phyloP scores from a whole-genome alignment of 2,329 filamentous ascomycete genomes.

The Herpomyces periplanetae region DNA sequence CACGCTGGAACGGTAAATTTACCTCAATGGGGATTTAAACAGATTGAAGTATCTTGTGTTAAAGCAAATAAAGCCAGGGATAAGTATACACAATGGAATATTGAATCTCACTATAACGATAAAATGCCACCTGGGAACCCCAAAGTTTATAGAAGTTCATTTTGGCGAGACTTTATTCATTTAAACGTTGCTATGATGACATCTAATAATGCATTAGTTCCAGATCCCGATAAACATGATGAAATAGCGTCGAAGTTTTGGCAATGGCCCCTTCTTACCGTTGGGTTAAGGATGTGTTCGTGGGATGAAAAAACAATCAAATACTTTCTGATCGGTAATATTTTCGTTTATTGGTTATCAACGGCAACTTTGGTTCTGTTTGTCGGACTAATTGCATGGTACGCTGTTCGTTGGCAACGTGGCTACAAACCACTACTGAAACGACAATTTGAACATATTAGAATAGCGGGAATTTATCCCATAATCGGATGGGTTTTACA shows the following conservation, averaged over 20 bases:
- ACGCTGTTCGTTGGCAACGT: constrained; percentile 74
- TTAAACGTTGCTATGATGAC: constrained; percentile 99
- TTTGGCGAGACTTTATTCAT: constrained; percentile 88
- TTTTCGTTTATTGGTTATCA: constrained; percentile 74
- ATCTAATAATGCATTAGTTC: constrained; percentile 88
- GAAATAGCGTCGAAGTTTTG: constrained; percentile 85
- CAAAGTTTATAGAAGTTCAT: constrained; percentile 74
- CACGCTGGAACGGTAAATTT: constrained; percentile 81
- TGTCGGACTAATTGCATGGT: constrained; percentile 33
- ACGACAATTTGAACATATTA: constrained; percentile 58
- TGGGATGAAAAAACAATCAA: constrained; percentile 90
- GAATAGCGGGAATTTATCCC: constrained; percentile 70
- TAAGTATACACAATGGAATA: constrained; percentile 92
- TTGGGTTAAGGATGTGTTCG: constrained; percentile 87
- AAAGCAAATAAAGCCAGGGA: constrained; percentile 75
- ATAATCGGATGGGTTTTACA: constrained; percentile 79
- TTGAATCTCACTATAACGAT: constrained; percentile 76
- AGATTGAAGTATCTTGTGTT: constrained; percentile 82
- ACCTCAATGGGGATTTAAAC: constrained; percentile 97
- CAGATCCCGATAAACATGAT: constrained; percentile 93
- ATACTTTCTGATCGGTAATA: constrained; percentile 93
- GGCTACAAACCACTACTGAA: constrained; percentile 48
- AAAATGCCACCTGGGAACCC: constrained; percentile 72
- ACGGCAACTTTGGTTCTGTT: constrained; percentile 39
- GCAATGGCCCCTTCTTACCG: constrained; percentile 89